phyloP scores from a whole-genome alignment of 768 basidiomycete genomes.

The Chalciporus piperatus region DNA sequence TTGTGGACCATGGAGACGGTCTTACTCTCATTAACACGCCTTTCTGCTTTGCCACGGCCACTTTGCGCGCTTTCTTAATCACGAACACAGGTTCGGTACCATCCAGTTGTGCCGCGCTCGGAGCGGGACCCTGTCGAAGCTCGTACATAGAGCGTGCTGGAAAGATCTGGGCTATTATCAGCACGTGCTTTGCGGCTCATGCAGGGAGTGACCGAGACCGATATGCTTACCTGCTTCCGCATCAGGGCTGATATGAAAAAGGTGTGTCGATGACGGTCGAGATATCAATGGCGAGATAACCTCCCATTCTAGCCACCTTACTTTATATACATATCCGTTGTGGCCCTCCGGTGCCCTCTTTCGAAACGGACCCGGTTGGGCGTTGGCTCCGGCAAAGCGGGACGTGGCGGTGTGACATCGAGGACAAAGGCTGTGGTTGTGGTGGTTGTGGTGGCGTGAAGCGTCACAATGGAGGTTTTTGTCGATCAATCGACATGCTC shows the following conservation, averaged over 20 bases:
- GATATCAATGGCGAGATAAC: conserved; percentile 12
- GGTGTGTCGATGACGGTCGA: conserved; percentile 20
- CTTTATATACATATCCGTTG: conserved; percentile 19
- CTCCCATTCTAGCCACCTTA: conserved; percentile 4
- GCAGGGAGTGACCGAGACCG: conserved; percentile 11
- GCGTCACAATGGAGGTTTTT: conserved; percentile 14
- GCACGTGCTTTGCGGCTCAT: conserved; percentile 19
- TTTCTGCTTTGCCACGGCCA: conserved; percentile 16
- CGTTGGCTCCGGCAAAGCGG: conserved; percentile 20
- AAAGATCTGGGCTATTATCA: conserved; percentile 23
- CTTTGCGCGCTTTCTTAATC: conserved; percentile 23
- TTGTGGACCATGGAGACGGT: neutral
- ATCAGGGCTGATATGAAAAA: conserved; percentile 23
- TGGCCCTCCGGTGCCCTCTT: neutral
- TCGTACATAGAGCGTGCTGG: conserved; percentile 12
- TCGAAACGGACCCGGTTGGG: conserved; percentile 5
- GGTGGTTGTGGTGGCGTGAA: conserved; percentile 11
- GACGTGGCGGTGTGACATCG: conserved; percentile 4
- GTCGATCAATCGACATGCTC: conserved; percentile 16
- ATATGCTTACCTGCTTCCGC: conserved; percentile 18
- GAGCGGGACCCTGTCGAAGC: conserved; percentile 6
- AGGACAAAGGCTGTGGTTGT: conserved; percentile 18
- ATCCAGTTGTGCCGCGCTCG: conserved; percentile 4
- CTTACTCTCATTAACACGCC: conserved; percentile 24
- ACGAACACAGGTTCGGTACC: conserved; percentile 16